A percentile compares a stretch with the other conserved stretches of the same genome.
phyloP scores from a whole-genome alignment of 129 eudicot species.

The Lactuca saligna region DNA sequence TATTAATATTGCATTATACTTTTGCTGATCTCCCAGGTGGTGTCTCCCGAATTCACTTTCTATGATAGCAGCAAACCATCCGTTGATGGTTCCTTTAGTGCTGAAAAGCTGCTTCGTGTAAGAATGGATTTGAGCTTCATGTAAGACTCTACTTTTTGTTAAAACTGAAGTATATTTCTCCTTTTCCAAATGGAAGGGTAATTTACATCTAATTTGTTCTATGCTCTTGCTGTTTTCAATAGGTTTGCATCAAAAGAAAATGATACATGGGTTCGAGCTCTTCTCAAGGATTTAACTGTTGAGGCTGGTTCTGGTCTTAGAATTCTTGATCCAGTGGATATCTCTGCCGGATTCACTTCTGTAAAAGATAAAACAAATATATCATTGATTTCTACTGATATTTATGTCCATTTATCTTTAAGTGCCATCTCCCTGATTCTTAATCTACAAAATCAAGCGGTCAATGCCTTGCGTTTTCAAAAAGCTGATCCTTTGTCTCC shows the following conservation, averaged over 20 bases:
- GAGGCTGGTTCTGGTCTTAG: conserved; percentile 99
- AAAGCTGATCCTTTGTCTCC: conserved; percentile 83
- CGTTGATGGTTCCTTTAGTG: conserved; percentile 70
- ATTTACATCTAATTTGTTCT: not conserved
- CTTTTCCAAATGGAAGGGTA: not conserved
- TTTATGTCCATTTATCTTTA: conserved; percentile 76
- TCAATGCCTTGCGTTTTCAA: conserved; percentile 73
- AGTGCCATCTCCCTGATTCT: conserved; percentile 87
- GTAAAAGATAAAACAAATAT: conserved; percentile 89
- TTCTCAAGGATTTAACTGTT: conserved; percentile 74
- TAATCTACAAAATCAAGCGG: conserved; percentile 84
- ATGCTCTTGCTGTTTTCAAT: conserved; percentile 4
- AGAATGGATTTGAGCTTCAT: conserved; percentile 93
- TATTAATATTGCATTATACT: not conserved
- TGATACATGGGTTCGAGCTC: conserved; percentile 90
- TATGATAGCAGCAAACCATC: conserved; percentile 91
- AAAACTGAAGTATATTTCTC: not conserved
- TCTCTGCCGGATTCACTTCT: conserved; percentile 92
- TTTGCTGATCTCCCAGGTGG: conserved; percentile 57
- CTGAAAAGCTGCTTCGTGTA: conserved; percentile 94
- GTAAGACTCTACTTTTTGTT: conserved; percentile 46
- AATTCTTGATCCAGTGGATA: conserved; percentile 93
- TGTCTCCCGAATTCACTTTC: conserved; percentile 95
- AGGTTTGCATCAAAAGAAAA: conserved; percentile 96
- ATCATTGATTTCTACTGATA: conserved; percentile 73